phyloP scores from a whole-genome alignment of 1,139 yeast species.

The Casaregolazyma suthepensis region DNA sequence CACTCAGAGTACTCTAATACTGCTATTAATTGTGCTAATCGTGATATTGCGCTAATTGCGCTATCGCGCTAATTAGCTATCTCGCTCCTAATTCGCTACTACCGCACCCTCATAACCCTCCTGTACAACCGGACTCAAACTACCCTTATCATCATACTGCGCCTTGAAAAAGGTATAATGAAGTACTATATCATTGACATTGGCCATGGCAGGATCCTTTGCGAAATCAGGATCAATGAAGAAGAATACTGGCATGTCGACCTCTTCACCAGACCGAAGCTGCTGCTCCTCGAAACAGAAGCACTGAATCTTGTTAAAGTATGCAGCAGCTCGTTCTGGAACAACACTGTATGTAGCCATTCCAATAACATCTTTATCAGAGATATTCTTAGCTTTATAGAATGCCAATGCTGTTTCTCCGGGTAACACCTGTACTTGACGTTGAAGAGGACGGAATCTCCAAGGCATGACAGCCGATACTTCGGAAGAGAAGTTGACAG shows the following conservation, averaged over 20 bases:
- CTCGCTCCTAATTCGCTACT: too few species aligned
- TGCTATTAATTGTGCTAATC: too few species aligned
- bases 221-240: constrained; percentile 98
- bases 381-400: constrained; percentile 81
- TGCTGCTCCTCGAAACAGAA: constrained; percentile 97
- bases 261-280: constrained; percentile 92
- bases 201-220: constrained; percentile 87
- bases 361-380: constrained; percentile 88
- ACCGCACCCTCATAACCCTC: constrained; percentile 4
- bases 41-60: too few species aligned
- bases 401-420: constrained; percentile 98
- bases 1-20: neutral
- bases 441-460: constrained; percentile 91
- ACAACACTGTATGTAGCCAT: constrained; percentile 97
- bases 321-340: constrained; percentile 94
- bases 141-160: constrained; percentile 30
- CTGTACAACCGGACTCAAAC: constrained; percentile 22
- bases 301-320: constrained; percentile 94
- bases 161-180: constrained; percentile 84
- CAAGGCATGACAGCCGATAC: constrained; percentile 90
- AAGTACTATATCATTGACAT: constrained; percentile 81
- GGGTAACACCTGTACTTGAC: constrained; percentile 89
- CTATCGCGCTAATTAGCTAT: too few species aligned
- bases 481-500: constrained; percentile 84
- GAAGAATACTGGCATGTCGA: constrained; percentile 98